Percentiles rank a stretch among this genome's conserved stretches.
Conservation (phyloP, 2,329 filamentous ascomycete species). For the Lachnellula willkommii region DNA sequence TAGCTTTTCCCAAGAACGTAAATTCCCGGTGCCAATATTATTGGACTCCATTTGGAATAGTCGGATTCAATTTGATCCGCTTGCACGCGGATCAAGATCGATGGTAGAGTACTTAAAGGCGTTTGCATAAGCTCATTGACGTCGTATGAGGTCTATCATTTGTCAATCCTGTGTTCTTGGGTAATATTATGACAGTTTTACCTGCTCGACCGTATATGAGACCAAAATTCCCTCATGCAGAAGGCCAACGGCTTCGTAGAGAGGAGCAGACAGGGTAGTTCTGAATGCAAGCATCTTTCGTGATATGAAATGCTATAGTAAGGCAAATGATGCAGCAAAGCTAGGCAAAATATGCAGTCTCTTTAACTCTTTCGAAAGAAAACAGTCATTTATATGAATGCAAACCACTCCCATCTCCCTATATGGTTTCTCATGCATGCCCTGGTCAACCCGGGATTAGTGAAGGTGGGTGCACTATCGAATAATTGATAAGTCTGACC, state of each 20-base stretch:
- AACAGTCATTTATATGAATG: too few species aligned
- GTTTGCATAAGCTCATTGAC: slow-evolving; percentile 7
- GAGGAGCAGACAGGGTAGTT: not conserved
- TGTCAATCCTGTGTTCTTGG: slow-evolving; percentile 6
- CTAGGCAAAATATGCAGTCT: too few species aligned
- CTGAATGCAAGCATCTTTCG: too few species aligned
- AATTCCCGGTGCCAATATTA: slow-evolving; percentile 4
- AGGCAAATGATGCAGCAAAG: too few species aligned
- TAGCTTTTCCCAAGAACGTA: slow-evolving; percentile 5
- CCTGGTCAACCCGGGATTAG: too few species aligned
- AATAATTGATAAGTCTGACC: too few species aligned
- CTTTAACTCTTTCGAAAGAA: too few species aligned
- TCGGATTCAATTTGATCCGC: slow-evolving; percentile 2
- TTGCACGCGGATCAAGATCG: slow-evolving; percentile 4
- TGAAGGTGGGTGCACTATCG: too few species aligned
- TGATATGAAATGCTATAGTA: too few species aligned
- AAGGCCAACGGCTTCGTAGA: not conserved
- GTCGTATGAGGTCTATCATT: slow-evolving; percentile 8
- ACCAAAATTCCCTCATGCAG: not conserved
- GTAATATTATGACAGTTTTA: slow-evolving; percentile 6
- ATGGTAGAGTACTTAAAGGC: slow-evolving; percentile 5
- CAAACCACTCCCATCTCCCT: too few species aligned
- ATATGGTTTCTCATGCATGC: too few species aligned
- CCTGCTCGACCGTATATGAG: not conserved
- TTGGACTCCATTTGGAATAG: slow-evolving; percentile 6